Evolutionary conservation across 768 basidiomycete genomes (phyloP).

Genomic region (Termitomyces sp.): DNA sequence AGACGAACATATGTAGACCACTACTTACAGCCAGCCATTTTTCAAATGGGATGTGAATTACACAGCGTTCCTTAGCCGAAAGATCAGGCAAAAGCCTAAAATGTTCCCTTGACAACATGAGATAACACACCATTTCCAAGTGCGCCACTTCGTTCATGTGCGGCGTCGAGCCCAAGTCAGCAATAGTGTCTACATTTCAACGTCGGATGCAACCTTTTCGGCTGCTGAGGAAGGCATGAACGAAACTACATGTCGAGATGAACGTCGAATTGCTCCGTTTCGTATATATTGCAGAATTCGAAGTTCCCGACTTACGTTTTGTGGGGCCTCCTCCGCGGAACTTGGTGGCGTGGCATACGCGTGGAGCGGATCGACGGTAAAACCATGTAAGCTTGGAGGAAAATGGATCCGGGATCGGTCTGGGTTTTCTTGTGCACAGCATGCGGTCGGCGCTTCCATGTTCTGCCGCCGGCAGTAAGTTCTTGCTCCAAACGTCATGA

Average conservation of each 20-base stretch:
- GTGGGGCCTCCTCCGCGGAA: neutral
- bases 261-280: neutral
- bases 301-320: neutral
- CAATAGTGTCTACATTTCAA: neutral
- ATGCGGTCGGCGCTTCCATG: neutral
- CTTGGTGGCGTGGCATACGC: neutral
- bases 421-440: neutral
- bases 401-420: neutral
- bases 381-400: neutral
- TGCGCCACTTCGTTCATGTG: neutral
- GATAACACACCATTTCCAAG: neutral
- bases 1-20: neutral
- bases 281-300: neutral
- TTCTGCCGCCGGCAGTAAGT: slow-evolving; percentile 4
- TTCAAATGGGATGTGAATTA: neutral
- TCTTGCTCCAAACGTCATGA: neutral
- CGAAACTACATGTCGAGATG: neutral
- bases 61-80: neutral
- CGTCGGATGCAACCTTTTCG: neutral
- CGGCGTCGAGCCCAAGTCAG: neutral
- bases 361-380: neutral
- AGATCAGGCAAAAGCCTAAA: neutral
- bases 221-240: neutral
- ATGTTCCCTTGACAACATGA: slow-evolving; percentile 2
- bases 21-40: neutral